Evolutionary conservation across 495 filamentous ascomycete genomes (phyloP), one percentile per base, ranked within the genome.

Genomic region (Lophiotrema nucula): DNA sequence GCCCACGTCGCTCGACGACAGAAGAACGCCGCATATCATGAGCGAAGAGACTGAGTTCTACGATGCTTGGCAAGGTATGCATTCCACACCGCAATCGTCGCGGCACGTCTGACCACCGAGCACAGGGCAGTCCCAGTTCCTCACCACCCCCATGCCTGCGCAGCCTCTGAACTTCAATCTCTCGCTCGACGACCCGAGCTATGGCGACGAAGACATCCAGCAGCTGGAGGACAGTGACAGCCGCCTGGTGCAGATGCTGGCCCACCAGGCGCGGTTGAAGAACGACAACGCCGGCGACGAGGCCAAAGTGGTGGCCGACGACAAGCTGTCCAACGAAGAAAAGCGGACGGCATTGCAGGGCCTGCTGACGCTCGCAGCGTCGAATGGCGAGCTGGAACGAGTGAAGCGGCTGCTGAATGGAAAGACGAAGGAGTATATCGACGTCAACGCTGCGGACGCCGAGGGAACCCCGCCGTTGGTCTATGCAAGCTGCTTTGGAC

Each of bases 401-500:
- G 85, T 97, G 22, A 77, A 77, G 41, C 86, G 85, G 71, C 77
- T 99, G 46, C 72, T 97, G 1, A 74, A 81, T 28, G 90, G 93
- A 4, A 80, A 85, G 54, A 88, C 88, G 4, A 88, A 81, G 66
- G 72, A 78, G 33, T 95, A 83, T 66, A 79, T 97, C 43, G 90
- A 97, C 74, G 81, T 97, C 43, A 89, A 99, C 74, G 85, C 84
- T 59, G 83, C 89, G 4, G 93, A 99, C 68, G 89, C 95, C 70
- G 93, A 99, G 64, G 93, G 93, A 3, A 96, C 92, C 2, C 88
- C 90, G 11, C 89, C 93, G 11, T 76, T 99, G 66, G 95, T 99
- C 53, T 99, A 99, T 74, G 93, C 93, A 6, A 97, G 92, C 81
- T 99, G 93, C 70, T 99, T 99, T 80, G 93, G 93, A 35, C 93